phyloP scores from a whole-genome alignment of 495 filamentous ascomycete genomes.

The Podospora bellae-mahoneyi region DNA sequence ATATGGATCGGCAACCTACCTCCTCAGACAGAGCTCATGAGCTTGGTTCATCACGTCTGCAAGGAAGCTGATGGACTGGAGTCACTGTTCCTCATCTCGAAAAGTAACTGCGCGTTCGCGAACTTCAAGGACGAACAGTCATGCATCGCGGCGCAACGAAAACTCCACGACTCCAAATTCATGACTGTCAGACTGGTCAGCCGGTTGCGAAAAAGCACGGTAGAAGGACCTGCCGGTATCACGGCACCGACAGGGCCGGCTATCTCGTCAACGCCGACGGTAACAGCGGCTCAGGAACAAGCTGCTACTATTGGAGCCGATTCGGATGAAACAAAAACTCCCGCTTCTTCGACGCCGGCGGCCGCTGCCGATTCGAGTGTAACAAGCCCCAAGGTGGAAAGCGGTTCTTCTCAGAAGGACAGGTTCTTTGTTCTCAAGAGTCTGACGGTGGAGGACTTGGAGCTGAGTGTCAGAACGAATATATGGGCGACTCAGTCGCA shows the following conservation, averaged over 20 bases:
- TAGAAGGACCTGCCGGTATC: constrained; percentile 47
- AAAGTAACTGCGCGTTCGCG: constrained; percentile 97
- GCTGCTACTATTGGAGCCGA: background rate
- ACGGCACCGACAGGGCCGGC: constrained; percentile 55
- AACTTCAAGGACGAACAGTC: constrained; percentile 84
- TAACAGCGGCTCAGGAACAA: background rate
- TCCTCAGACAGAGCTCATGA: constrained; percentile 70
- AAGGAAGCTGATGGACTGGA: constrained; percentile 78
- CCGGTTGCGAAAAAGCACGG: constrained; percentile 65
- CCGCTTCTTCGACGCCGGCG: background rate
- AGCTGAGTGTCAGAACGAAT: constrained; percentile 79
- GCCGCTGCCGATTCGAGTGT: background rate
- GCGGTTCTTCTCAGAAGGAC: constrained; percentile 48
- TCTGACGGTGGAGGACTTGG: constrained; percentile 88
- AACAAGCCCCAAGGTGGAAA: constrained; percentile 18
- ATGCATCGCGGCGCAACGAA: constrained; percentile 71
- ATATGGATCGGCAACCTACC: constrained; percentile 97
- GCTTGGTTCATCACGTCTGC: constrained; percentile 87
- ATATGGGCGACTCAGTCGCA: constrained; percentile 95
- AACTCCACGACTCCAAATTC: constrained; percentile 90
- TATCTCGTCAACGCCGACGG: constrained; percentile 19
- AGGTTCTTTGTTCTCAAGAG: constrained; percentile 94
- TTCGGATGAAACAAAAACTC: background rate
- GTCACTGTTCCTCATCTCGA: constrained; percentile 91
- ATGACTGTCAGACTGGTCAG: constrained; percentile 89